Evolutionary conservation across 2,329 filamentous ascomycete genomes (phyloP).

Genomic region (Coniochaeta pulveracea): DNA sequence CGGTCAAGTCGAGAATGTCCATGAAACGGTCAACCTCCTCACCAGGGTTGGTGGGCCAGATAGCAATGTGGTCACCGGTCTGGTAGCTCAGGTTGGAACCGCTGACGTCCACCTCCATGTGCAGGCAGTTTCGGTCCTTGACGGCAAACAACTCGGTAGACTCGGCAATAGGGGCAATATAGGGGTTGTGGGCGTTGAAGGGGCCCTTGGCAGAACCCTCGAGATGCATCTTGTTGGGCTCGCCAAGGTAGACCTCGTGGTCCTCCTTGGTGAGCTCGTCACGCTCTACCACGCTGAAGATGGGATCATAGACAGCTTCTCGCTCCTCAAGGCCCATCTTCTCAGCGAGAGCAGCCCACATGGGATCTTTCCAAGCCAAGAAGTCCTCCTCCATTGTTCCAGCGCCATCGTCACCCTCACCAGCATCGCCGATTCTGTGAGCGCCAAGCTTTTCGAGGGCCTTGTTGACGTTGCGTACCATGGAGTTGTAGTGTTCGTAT

Average conservation of each 20-base stretch:
- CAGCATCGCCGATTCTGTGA: conserved; percentile 71
- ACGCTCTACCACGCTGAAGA: conserved; percentile 72
- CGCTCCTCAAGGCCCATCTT: conserved; percentile 88
- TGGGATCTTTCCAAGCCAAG: conserved; percentile 96
- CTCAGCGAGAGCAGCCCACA: conserved; percentile 80
- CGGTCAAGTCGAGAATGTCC: conserved; percentile 59
- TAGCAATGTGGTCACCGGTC: conserved; percentile 91
- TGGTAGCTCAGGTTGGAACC: conserved; percentile 87
- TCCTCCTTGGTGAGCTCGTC: conserved; percentile 64
- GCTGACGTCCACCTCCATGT: conserved; percentile 88
- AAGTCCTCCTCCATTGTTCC: conserved; percentile 99
- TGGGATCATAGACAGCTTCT: conserved; percentile 89
- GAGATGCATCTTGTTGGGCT: conserved; percentile 93
- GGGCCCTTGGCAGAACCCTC: conserved; percentile 75
- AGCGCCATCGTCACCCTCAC: conserved; percentile 93
- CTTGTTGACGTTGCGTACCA: conserved; percentile 87
- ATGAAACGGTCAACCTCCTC: conserved; percentile 87
- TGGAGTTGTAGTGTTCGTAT: conserved; percentile 98
- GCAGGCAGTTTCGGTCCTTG: conserved; percentile 87
- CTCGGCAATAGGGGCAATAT: conserved; percentile 84
- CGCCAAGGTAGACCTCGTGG: conserved; percentile 80
- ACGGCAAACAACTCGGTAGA: conserved; percentile 85
- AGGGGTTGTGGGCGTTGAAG: conserved; percentile 94
- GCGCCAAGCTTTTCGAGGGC: conserved; percentile 74
- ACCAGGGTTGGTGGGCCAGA: conserved; percentile 95